A percentile compares a stretch with the other conserved stretches of the same genome.
These are phyloP conservation scores for Rosellinia necatrix DNA, from an alignment of 2,329 filamentous ascomycete species.

Conservation along the genomic window DNA sequence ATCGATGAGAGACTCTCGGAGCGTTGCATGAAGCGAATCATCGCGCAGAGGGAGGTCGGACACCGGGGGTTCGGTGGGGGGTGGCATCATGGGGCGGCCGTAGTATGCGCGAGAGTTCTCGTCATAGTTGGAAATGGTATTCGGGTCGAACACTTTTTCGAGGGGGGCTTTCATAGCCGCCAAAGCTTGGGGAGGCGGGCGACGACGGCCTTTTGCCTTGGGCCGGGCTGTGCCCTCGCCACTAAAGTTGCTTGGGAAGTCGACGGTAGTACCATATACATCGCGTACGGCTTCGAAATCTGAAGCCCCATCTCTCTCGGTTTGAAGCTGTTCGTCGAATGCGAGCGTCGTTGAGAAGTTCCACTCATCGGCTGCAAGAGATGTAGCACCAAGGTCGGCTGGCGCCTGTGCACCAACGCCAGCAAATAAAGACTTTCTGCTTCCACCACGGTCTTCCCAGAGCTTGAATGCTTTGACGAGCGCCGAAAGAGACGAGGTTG, in stretches of 20 bases:
- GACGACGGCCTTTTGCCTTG: conserved; percentile 57
- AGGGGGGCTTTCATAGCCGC: conserved; percentile 62
- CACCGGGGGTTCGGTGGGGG: conserved; percentile 31
- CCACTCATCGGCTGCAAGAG: conserved; percentile 64
- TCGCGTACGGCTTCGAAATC: conserved; percentile 62
- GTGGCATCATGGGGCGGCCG: conserved; percentile 50
- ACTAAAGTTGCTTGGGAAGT: conserved; percentile 52
- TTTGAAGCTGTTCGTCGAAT: conserved; percentile 64
- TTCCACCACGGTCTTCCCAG: conserved; percentile 77
- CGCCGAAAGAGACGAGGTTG: conserved; percentile 64
- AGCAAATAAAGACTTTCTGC: conserved; percentile 67
- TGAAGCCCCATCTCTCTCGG: conserved; percentile 51
- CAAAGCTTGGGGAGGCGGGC: conserved; percentile 62
- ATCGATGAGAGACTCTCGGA: conserved; percentile 69
- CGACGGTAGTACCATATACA: conserved; percentile 62
- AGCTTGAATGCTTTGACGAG: conserved; percentile 74
- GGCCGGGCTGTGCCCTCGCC: conserved; percentile 58
- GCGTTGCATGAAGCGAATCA: conserved; percentile 55
- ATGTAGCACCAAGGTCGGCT: conserved; percentile 49
- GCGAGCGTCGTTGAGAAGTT: conserved; percentile 69
- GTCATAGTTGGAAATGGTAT: conserved; percentile 67
- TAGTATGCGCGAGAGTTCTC: conserved; percentile 68
- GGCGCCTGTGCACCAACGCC: conserved; percentile 62
- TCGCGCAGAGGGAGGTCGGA: conserved; percentile 66
- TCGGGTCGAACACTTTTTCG: conserved; percentile 69